Base-by-base conservation (phyloP, 169 alveolate genomes). In the Miamiensis avidus region DNA sequence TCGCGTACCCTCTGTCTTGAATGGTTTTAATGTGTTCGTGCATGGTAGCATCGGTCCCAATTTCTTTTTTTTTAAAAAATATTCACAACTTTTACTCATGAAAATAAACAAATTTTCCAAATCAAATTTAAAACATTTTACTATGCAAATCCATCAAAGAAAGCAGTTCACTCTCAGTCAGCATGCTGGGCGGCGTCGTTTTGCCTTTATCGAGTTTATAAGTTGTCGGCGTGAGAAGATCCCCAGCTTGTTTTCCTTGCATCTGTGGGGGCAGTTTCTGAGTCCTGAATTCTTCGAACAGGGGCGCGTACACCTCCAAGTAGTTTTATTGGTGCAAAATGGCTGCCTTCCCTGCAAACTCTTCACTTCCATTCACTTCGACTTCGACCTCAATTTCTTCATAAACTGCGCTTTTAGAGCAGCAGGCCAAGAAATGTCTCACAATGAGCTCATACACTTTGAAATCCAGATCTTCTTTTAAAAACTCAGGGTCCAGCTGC, bases 1-100 rank as follows among this genome's bases (percentile, higher is more conserved):
- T 82, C 15, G 98, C 98, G 94, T 97, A 97, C 28, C 93, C 94
- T 83, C 99, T 88, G 29, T 95, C 98, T 91, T 99, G 98, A 32
- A 99, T 93, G 74, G 99, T 98, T 82, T 97, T 97, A 28, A 99
- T 99, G 90, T 99, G 99, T 81, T 99, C 99, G 88, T 98, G 99
- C 97, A 99, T 99, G 1, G 99, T 99, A 25, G 99, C 99, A 91
- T 99, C 99, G 0, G 99, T 99, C 20, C 99, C 99, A 75, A 98
- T 98, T 25, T 99, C 99, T 88, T 98, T 95, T 93, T 95, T 97
- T 49, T 49, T 49, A 49, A 49, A 49, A 49, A 49, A 49, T 11
- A 49, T 49, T 49, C 4, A 49, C 4, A 49, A 49, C 20, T 11
- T 49, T 49, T 49, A 49, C 4, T 49, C 20, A n/a, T n/a, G n/a